Percentiles rank a stretch among this genome's conserved stretches.
These are phyloP conservation scores for Endoconidiophora laricicola DNA, from an alignment of 2,329 filamentous ascomycete species.

Conservation along the genomic window DNA sequence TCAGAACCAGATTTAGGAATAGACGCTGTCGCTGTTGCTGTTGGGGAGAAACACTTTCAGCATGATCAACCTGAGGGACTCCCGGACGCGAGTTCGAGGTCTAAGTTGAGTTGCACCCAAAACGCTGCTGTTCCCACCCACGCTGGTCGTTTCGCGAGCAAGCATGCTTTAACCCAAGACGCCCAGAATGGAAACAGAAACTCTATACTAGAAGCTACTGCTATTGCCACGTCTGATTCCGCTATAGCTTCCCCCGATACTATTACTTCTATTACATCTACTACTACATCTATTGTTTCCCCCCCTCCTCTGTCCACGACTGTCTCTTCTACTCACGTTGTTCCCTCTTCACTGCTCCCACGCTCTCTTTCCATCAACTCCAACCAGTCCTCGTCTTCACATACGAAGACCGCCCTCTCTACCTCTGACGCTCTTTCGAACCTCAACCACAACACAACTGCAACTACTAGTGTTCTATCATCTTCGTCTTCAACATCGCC, in stretches of 20 bases:
- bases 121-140: slow-evolving; percentile 4
- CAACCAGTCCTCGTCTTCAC: neutral
- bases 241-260: slow-evolving; percentile 2
- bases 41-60: slow-evolving; percentile 6
- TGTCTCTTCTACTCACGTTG: neutral
- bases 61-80: slow-evolving; percentile 12
- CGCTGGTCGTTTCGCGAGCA: slow-evolving; percentile 9
- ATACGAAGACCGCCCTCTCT: neutral
- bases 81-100: slow-evolving; percentile 4
- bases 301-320: neutral
- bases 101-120: slow-evolving; percentile 4
- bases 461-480: neutral
- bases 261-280: slow-evolving; percentile 1
- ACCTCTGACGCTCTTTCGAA: neutral
- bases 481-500: neutral
- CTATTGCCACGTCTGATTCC: neutral
- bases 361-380: neutral
- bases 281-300: neutral
- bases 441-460: neutral
- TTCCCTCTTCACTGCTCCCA: neutral
- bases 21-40: neutral
- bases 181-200: neutral
- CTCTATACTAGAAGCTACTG: neutral
- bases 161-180: slow-evolving; percentile 6
- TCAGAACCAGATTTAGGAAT: neutral